These are phyloP conservation scores for Avena atlantica DNA, from an alignment of 176 grass and related monocot genomes.

Conservation along the genomic window DNA sequence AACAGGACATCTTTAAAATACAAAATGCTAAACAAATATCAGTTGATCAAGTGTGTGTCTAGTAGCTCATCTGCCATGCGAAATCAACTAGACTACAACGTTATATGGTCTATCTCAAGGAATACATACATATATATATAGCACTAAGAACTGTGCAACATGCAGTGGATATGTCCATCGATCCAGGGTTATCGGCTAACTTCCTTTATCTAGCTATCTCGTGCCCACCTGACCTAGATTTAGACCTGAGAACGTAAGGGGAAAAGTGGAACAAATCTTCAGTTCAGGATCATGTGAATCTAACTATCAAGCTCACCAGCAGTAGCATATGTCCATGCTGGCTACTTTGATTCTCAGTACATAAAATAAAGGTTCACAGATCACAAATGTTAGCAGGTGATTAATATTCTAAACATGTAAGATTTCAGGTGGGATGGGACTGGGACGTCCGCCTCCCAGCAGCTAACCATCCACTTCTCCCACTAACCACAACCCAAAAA, in stretches of 20 bases:
- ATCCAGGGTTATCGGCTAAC: neutral
- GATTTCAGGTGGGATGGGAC: no score
- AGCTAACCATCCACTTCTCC: no score
- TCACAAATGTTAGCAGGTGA: neutral
- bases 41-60: no score
- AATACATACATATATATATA: no score
- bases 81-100: no score
- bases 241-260: slow-evolving; percentile 5
- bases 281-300: neutral
- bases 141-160: no score
- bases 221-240: neutral
- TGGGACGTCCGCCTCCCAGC: no score
- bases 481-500: no score
- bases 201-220: neutral
- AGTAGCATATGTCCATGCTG: neutral
- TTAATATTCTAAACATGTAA: neutral
- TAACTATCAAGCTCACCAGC: neutral
- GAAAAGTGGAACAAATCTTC: neutral
- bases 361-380: neutral
- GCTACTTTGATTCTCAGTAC: neutral
- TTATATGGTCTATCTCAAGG: no score
- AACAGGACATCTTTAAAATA: no score
- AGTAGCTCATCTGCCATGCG: no score
- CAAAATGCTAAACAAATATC: no score
- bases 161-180: neutral